Evolutionary conservation across 2,329 filamentous ascomycete genomes (phyloP).

Genomic region (Thermothelomyces thermophilus): DNA sequence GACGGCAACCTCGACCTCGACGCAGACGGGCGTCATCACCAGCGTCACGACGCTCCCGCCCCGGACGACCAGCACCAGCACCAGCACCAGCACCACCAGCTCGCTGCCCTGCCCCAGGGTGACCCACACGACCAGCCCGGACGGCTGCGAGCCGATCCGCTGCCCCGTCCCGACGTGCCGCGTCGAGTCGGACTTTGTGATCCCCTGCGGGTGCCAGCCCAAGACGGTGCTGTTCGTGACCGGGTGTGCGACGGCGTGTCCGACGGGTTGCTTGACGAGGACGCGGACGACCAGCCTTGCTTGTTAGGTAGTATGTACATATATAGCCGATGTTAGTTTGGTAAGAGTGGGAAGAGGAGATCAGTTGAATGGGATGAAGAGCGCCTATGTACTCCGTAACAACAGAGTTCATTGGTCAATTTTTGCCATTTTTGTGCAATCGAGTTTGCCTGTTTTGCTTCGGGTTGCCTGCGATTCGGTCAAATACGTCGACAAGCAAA

Average conservation of each 20-base stretch:
- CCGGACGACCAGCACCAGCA: slow-evolving; percentile 17
- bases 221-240: slow-evolving; percentile 32
- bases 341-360: no score
- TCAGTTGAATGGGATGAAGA: no score
- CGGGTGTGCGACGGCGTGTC: slow-evolving; percentile 31
- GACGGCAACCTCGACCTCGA: slow-evolving; percentile 16
- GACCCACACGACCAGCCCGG: slow-evolving; percentile 30
- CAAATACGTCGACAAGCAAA: no score
- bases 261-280: slow-evolving; percentile 30
- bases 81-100: slow-evolving; percentile 2
- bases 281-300: slow-evolving; percentile 27
- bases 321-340: background rate
- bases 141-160: slow-evolving; percentile 29
- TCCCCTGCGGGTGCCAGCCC: slow-evolving; percentile 33
- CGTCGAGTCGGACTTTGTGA: slow-evolving; percentile 24
- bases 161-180: slow-evolving; percentile 34
- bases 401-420: no score
- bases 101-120: slow-evolving; percentile 30
- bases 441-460: no score
- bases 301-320: background rate
- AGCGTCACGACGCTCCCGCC: slow-evolving; percentile 23
- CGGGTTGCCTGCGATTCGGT: no score
- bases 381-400: no score
- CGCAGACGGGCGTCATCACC: slow-evolving; percentile 15
- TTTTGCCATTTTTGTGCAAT: no score